These are phyloP conservation scores for Populus alba DNA, from an alignment of 345 rosid genomes.

Conservation along the genomic window DNA sequence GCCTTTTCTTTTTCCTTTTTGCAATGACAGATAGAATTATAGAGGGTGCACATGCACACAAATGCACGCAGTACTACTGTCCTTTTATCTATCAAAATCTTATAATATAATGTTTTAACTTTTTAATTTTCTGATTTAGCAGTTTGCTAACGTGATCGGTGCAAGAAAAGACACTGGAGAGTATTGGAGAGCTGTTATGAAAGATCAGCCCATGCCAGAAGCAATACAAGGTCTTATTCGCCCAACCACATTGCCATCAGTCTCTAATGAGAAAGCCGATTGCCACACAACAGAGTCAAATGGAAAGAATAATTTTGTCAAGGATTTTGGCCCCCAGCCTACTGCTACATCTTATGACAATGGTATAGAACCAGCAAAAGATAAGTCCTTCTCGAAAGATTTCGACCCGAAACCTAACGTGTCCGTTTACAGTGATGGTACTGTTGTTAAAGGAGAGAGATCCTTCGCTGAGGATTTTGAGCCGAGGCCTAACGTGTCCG, in stretches of 20 bases:
- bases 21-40: no score
- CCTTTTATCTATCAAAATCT: no score
- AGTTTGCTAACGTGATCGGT: constrained; percentile 10
- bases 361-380: no score
- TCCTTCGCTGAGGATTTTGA: neutral
- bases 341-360: no score
- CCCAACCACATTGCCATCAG: neutral
- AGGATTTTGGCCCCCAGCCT: neutral
- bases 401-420: neutral
- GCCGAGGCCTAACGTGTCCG: neutral
- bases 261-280: neutral
- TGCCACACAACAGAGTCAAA: neutral
- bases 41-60: no score
- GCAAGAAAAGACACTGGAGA: constrained; percentile 34
- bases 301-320: neutral
- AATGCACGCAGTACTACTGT: no score
- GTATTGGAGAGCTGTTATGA: constrained; percentile 25
- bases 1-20: neutral
- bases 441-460: no score
- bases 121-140: neutral
- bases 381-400: neutral
- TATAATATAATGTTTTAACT: no score
- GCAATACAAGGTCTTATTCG: neutral
- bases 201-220: constrained; percentile 30
- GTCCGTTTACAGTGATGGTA: neutral